These are phyloP conservation scores for Penicillium nordicum DNA, from an alignment of 2,329 filamentous ascomycete genomes.

Conservation along the genomic window DNA sequence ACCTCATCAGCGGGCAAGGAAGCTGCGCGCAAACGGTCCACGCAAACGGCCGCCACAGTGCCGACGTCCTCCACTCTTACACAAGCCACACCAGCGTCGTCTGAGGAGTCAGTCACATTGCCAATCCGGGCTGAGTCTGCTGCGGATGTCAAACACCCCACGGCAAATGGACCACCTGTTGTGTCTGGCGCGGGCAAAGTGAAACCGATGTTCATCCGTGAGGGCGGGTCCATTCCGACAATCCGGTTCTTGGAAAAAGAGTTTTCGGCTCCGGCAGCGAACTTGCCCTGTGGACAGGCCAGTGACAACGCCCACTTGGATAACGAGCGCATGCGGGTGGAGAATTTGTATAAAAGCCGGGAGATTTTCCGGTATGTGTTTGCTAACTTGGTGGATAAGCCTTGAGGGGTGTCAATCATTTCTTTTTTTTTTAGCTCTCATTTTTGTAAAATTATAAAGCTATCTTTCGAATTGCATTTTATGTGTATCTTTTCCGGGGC, in stretches of 20 bases:
- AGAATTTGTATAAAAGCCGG: conserved; percentile 85
- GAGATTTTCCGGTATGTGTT: conserved; percentile 91
- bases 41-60: conserved; percentile 24
- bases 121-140: conserved; percentile 13
- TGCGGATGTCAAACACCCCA: not conserved
- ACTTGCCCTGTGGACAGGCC: conserved; percentile 90
- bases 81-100: conserved; percentile 19
- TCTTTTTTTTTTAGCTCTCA: not conserved
- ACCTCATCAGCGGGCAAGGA: conserved; percentile 31
- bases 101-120: conserved; percentile 10
- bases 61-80: conserved; percentile 43
- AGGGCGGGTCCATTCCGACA: conserved; percentile 91
- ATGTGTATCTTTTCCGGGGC: not conserved
- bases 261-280: conserved; percentile 83
- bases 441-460: conserved; percentile 1
- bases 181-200: conserved; percentile 3
- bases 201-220: conserved; percentile 81
- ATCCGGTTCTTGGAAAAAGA: conserved; percentile 94
- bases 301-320: conserved; percentile 92
- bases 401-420: conserved; percentile 1
- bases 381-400: conserved; percentile 53
- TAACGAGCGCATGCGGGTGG: conserved; percentile 84
- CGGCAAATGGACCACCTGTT: not conserved
- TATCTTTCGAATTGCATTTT: not conserved
- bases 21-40: conserved; percentile 28